Base-by-base conservation (phyloP, 1,139 yeast species). In the Kazachstania sp. region DNA sequence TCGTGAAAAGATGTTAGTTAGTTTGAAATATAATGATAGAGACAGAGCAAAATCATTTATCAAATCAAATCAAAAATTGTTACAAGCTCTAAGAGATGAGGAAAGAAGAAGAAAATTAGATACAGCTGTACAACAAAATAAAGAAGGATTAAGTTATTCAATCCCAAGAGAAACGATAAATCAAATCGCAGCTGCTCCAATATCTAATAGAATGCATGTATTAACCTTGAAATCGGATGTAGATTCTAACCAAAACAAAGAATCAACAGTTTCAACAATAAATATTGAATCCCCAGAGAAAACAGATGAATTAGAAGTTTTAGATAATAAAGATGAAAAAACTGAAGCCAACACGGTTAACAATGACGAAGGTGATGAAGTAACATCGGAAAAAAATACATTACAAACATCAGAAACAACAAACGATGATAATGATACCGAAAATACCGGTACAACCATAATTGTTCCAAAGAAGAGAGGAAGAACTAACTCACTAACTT, bases 11-110 rank as follows among this genome's bases (percentile, higher is more conserved):
- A 63, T 63, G 67, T 50, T 63, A 16, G 65, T 60, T 9, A 58
- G 56, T 38, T 55, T 63, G 58, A 63, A 63, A 47, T 63, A 63
- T 46, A 63, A 62, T 38, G 67, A 63, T 42, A 56, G 65, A 43
- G 60, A 58, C 36, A 58, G 55, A 41, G 59, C 66, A 11, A 63
- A 60, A 45, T 53, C 58, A 7, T 63, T 63, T 45, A 63, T 63
- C 64, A 63, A 59, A 47, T 56, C 63, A 3, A 61, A 63, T 44
- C 59, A 58, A 43, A 59, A 61, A 43, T 47, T 63, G 11, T 49
- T 63, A 28, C 49, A 53, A 45, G 66, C 66, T 1, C 56, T 63
- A 61, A 54, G 59, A 42, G 63, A 60, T 31, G 67, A 63, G 41
- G 66, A 61, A 46, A 55, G 61, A 40, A 53, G 59, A 45, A 60